Conservation (phyloP, 2,329 filamentous ascomycete genomes). For the Penicillium sp. region DNA sequence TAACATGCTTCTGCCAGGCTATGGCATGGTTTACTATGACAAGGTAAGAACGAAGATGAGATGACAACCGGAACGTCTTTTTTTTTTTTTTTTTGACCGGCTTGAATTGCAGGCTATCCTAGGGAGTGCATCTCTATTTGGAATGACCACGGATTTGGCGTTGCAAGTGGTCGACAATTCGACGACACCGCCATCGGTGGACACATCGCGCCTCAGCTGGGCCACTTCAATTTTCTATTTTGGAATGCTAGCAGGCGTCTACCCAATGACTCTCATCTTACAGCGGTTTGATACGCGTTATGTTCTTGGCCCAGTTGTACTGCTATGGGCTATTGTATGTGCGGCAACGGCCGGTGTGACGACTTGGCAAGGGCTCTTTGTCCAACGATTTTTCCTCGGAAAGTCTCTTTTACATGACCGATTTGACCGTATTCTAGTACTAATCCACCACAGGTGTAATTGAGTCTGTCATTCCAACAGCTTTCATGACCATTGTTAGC, state of each 20-base stretch:
- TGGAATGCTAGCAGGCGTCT: slow-evolving; percentile 74
- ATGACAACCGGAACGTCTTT: too few relatives aligned
- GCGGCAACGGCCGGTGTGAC: slow-evolving; percentile 71
- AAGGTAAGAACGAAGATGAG: slow-evolving; percentile 50
- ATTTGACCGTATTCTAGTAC: neutral
- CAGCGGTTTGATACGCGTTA: slow-evolving; percentile 70
- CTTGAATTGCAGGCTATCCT: slow-evolving; percentile 63
- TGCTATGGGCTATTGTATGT: slow-evolving; percentile 70
- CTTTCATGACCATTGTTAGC: slow-evolving; percentile 67
- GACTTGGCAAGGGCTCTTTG: slow-evolving; percentile 65
- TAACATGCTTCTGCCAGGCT: slow-evolving; percentile 34
- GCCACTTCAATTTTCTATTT: slow-evolving; percentile 82
- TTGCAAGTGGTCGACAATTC: slow-evolving; percentile 60
- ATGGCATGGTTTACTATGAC: slow-evolving; percentile 72
- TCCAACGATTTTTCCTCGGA: slow-evolving; percentile 64
- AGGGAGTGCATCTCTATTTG: slow-evolving; percentile 73
- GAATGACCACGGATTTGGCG: slow-evolving; percentile 71
- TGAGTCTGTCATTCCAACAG: slow-evolving; percentile 68
- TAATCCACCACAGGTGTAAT: slow-evolving; percentile 50
- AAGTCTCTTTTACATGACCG: neutral
- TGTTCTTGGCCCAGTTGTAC: slow-evolving; percentile 60
- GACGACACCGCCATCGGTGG: slow-evolving; percentile 59
- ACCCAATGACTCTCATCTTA: slow-evolving; percentile 72
- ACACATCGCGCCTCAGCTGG: slow-evolving; percentile 73
- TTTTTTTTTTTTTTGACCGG: neutral